Evolutionary conservation across 495 filamentous ascomycete genomes (phyloP).

Genomic region (Pyronema domesticum): DNA sequence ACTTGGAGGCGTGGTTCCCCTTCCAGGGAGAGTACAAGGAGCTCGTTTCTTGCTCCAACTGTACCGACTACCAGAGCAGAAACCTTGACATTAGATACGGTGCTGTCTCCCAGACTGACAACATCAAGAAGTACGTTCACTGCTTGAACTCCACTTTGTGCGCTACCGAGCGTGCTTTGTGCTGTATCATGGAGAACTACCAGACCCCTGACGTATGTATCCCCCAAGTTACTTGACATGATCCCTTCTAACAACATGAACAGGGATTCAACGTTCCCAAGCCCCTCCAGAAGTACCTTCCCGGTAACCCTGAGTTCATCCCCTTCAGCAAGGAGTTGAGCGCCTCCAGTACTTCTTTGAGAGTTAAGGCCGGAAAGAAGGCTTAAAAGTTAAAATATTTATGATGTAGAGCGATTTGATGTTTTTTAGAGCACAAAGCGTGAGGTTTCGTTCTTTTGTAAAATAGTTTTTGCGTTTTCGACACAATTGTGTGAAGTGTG

Average conservation of each 20-base stretch:
- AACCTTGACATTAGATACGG: conserved; percentile 77
- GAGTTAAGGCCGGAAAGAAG: conserved; percentile 32
- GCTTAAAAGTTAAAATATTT: conserved; percentile 1
- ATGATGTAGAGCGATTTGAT: too few species aligned
- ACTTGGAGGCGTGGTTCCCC: conserved; percentile 95
- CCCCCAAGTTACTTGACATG: not conserved
- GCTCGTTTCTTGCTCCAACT: conserved; percentile 88
- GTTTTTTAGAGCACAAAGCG: too few species aligned
- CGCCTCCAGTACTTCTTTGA: conserved; percentile 49
- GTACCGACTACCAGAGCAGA: conserved; percentile 84
- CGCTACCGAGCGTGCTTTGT: conserved; percentile 83
- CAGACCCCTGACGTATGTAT: conserved; percentile 59
- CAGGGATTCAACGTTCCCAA: conserved; percentile 75
- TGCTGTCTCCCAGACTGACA: conserved; percentile 56
- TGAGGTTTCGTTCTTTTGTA: too few species aligned
- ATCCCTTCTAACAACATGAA: not conserved
- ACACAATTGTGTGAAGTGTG: too few species aligned
- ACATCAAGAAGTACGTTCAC: conserved; percentile 85
- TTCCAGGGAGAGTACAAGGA: conserved; percentile 96
- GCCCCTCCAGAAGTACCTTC: conserved; percentile 78
- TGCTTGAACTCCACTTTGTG: conserved; percentile 81
- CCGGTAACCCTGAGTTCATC: conserved; percentile 71
- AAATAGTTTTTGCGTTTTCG: too few species aligned
- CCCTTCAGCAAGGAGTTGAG: conserved; percentile 71
- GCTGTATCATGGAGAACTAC: conserved; percentile 92